Conservation (phyloP, 1,284 basidiomycete species). For the Lignosus rhinocerotis region DNA sequence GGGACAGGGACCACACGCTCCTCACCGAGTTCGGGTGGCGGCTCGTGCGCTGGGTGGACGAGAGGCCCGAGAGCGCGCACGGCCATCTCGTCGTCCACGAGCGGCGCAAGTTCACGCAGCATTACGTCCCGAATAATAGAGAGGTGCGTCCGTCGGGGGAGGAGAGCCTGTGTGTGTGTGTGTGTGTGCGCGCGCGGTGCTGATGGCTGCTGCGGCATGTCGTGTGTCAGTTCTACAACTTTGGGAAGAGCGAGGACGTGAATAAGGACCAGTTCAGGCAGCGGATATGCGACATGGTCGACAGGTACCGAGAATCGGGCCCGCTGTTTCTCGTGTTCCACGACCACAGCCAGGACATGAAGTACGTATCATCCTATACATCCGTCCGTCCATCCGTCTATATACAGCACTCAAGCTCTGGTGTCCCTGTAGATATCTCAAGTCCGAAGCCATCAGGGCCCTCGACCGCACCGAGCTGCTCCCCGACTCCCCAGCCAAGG, state of each 20-base stretch:
- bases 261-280: constrained; percentile 52
- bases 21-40: constrained; percentile 82
- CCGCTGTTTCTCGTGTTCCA: constrained; percentile 83
- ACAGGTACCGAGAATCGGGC: constrained; percentile 42
- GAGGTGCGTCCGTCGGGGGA: constrained; percentile 50
- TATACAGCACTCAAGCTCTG: not conserved
- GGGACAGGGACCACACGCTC: constrained; percentile 70
- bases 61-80: constrained; percentile 42
- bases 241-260: constrained; percentile 60
- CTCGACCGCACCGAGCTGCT: constrained; percentile 55
- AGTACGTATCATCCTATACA: no score
- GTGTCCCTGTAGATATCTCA: constrained; percentile 47
- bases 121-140: constrained; percentile 62
- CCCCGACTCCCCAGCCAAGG: constrained; percentile 51
- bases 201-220: not conserved
- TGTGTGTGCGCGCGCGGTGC: not conserved
- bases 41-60: constrained; percentile 54
- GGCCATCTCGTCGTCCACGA: constrained; percentile 73
- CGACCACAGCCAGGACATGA: constrained; percentile 71
- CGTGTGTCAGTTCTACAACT: constrained; percentile 55
- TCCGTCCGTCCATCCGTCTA: not conserved
- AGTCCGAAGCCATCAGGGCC: constrained; percentile 48
- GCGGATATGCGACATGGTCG: constrained; percentile 52
- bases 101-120: constrained; percentile 54
- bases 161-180: not conserved